Conservation (phyloP, 2,329 filamentous ascomycete genomes). For the Pestalotiopsis sp. region DNA sequence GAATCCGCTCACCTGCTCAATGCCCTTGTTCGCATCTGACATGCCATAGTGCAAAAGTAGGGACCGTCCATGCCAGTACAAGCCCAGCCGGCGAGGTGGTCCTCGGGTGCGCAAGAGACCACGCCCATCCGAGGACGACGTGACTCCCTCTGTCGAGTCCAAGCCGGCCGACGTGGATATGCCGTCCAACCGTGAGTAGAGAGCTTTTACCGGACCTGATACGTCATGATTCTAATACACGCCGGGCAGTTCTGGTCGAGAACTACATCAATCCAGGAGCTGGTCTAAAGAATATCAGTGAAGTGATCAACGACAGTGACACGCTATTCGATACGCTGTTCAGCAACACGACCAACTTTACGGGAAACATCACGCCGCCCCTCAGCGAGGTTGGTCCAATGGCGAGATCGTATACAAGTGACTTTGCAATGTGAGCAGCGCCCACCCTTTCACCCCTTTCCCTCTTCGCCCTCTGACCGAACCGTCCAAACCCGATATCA, state of each 20-base stretch:
- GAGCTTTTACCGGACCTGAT: slow-evolving; percentile 17
- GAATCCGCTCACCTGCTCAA: background rate
- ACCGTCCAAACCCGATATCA: background rate
- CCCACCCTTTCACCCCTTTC: background rate
- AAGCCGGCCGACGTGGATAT: slow-evolving; percentile 29
- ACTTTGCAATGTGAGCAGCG: slow-evolving; percentile 40
- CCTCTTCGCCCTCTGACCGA: no score
- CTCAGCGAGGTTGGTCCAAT: slow-evolving; percentile 29
- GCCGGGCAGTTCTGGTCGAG: slow-evolving; percentile 32
- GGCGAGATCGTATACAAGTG: slow-evolving; percentile 44
- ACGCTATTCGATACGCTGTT: slow-evolving; percentile 50
- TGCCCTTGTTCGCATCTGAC: slow-evolving; percentile 15
- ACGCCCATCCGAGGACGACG: slow-evolving; percentile 29
- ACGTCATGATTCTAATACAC: slow-evolving; percentile 19
- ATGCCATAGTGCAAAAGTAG: slow-evolving; percentile 39
- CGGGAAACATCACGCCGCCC: slow-evolving; percentile 17
- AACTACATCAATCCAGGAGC: slow-evolving; percentile 50
- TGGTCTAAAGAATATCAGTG: slow-evolving; percentile 47
- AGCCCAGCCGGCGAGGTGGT: slow-evolving; percentile 45
- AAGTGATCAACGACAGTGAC: slow-evolving; percentile 48
- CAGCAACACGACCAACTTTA: slow-evolving; percentile 23
- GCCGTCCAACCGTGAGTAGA: slow-evolving; percentile 33
- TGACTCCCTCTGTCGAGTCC: slow-evolving; percentile 27
- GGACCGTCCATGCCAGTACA: slow-evolving; percentile 44
- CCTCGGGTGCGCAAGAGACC: slow-evolving; percentile 45